Evolutionary conservation across 345 rosid species (phyloP).

Genomic region (Clarkia xantiana): DNA sequence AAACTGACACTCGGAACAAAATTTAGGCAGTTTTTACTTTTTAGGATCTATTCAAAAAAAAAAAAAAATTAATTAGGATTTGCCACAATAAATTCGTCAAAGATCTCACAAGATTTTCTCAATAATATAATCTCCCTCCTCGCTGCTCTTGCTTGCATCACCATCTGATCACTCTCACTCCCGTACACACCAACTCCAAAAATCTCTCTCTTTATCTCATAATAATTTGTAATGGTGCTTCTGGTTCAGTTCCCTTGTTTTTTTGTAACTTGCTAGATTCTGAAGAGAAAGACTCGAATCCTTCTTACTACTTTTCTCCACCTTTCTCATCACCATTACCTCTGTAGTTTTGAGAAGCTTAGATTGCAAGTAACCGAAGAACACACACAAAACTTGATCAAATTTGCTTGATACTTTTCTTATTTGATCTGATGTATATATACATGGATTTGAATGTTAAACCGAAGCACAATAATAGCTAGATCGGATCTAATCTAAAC

Average conservation of each 20-base stretch:
- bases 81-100: conserved; percentile 22
- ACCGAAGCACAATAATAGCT: too few species aligned
- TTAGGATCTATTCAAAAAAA: too few species aligned
- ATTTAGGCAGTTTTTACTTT: too few species aligned
- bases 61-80: too few species aligned
- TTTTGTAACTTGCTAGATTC: conserved; percentile 12
- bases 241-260: background rate
- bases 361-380: conserved; percentile 13
- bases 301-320: conserved; percentile 12
- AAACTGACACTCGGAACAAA: too few species aligned
- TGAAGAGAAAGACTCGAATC: conserved; percentile 14
- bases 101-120: conserved; percentile 22
- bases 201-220: background rate
- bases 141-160: conserved; percentile 27
- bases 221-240: conserved; percentile 1
- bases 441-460: too few species aligned
- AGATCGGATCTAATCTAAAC: too few species aligned
- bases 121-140: conserved; percentile 18
- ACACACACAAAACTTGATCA: conserved; percentile 10
- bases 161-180: conserved; percentile 12
- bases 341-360: conserved; percentile 23
- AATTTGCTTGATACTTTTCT: too few species aligned
- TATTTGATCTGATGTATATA: too few species aligned
- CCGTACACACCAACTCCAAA: background rate
- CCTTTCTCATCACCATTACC: conserved; percentile 18